Percentiles rank a stretch among this genome's conserved stretches.
Evolutionary conservation across 345 rosid species (phyloP).

Genomic region (Acer negundo): DNA sequence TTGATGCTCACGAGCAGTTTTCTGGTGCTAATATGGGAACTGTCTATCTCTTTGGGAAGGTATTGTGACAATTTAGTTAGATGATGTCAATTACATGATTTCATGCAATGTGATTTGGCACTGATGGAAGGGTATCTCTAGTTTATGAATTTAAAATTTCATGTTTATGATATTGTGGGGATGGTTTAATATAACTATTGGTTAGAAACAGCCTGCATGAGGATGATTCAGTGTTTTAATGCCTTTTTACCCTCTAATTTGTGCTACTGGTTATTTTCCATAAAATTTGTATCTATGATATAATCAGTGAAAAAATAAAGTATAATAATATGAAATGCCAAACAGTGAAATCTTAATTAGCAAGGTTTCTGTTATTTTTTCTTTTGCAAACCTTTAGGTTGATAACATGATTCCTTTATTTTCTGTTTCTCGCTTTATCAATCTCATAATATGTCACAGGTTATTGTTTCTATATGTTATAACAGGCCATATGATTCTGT

Average conservation of each 20-base stretch:
- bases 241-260: background rate
- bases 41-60: slow-evolving; percentile 91
- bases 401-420: background rate
- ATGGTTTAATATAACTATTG: background rate
- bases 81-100: slow-evolving; percentile 7
- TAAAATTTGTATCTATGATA: background rate
- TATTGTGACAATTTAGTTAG: slow-evolving; percentile 28
- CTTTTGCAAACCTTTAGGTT: background rate
- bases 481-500: background rate
- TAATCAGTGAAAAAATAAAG: background rate
- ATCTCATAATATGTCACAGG: background rate
- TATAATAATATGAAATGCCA: background rate
- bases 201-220: background rate
- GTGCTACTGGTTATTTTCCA: background rate
- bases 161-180: background rate
- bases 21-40: slow-evolving; percentile 83
- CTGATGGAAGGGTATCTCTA: too few species aligned
- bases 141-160: background rate
- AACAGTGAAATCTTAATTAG: background rate
- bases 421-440: background rate
- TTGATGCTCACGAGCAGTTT: slow-evolving; percentile 86
- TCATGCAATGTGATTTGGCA: background rate
- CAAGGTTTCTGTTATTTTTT: background rate
- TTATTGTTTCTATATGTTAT: background rate
- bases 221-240: background rate